Evolutionary conservation across 2,329 filamentous ascomycete species (phyloP).

Genomic region (Calonectria montana): DNA sequence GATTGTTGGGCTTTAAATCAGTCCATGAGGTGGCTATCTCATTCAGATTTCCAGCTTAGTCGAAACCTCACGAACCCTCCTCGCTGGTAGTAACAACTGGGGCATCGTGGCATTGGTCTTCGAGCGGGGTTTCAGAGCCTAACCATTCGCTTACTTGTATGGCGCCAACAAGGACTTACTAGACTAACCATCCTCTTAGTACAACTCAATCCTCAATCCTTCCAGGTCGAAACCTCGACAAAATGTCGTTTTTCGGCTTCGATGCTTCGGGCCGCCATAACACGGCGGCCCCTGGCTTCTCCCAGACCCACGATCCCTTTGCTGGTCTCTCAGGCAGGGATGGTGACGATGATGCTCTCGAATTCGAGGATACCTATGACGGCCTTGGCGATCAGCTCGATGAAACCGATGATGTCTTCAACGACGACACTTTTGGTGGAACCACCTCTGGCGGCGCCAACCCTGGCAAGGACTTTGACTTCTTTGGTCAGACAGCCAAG

Average conservation of each 20-base stretch:
- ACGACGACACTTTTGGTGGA: conserved; percentile 90
- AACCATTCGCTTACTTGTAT: conserved; percentile 12
- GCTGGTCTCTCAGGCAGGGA: conserved; percentile 78
- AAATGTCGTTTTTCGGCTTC: conserved; percentile 95
- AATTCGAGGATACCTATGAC: conserved; percentile 98
- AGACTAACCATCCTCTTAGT: conserved; percentile 39
- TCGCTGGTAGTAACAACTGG: conserved; percentile 1
- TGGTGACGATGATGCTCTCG: conserved; percentile 67
- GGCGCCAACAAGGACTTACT: conserved; percentile 1
- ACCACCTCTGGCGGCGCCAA: conserved; percentile 53
- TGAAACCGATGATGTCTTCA: conserved; percentile 93
- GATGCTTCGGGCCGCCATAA: conserved; percentile 76
- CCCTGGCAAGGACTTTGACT: conserved; percentile 95
- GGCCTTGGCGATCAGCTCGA: conserved; percentile 91
- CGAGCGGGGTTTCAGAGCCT: conserved; percentile 17
- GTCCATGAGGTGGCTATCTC: background rate
- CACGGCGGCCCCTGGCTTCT: conserved; percentile 80
- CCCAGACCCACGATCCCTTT: conserved; percentile 87
- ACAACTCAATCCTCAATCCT: conserved; percentile 34
- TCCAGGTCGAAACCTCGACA: conserved; percentile 38
- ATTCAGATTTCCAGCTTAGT: background rate
- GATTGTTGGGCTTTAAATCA: background rate
- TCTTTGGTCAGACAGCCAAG: conserved; percentile 92
- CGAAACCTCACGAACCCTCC: background rate
- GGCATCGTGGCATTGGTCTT: conserved; percentile 14